Evolutionary conservation across 352 stramenopile species (phyloP), one percentile per base, ranked within the genome.

Genomic region (Globisporangium cystogenes): DNA sequence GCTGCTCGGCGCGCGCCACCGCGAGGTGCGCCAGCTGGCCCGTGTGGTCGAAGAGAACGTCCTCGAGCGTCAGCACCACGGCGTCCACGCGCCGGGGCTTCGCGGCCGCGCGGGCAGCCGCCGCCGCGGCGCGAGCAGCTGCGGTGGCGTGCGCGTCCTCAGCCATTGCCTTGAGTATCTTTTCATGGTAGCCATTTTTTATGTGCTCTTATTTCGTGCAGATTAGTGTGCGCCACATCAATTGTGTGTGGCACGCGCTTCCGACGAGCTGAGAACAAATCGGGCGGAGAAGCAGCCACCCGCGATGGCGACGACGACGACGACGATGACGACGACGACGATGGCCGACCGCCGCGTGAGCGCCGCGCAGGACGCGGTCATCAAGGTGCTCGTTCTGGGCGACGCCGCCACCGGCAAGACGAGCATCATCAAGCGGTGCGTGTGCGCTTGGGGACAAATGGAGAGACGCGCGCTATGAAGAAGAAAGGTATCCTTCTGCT

Each of bases 371-470:
- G 87, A 96, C 69, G 83, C 82, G 1, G 84, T 95, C n/a, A 89
- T 96, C 23, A 97, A 97, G 53, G 89, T 96, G 44, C 59, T 97
- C 44, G 90, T 97, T 50, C 64, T 97, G 27, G 90, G 90, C 16
- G 90, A 97, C 45, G 76, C 89, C 4, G 88, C 89, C 18, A 96
- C 86, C 2, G 90, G 90, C 14, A 97, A 97, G 67, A 97, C 90
- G 18, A 96, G 85, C 36, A 95, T 97, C 51, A 97, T 97, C 62
- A 96, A 96, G 54, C 62, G 90, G 72, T 97, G 65, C 60, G 77
- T 69, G 14, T 42, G 0, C n/a, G 7, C 29, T 27, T 20, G 0
- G 18, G n/a, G n/a, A n/a, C n/a, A 7, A 4, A 0, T n/a, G 7
- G 14, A 14, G 26, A 16, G 26, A 29, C 18, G n/a, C n/a, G n/a